Evolutionary conservation across 805 yeast species (phyloP).

Genomic region (Ogataea methylovora): DNA sequence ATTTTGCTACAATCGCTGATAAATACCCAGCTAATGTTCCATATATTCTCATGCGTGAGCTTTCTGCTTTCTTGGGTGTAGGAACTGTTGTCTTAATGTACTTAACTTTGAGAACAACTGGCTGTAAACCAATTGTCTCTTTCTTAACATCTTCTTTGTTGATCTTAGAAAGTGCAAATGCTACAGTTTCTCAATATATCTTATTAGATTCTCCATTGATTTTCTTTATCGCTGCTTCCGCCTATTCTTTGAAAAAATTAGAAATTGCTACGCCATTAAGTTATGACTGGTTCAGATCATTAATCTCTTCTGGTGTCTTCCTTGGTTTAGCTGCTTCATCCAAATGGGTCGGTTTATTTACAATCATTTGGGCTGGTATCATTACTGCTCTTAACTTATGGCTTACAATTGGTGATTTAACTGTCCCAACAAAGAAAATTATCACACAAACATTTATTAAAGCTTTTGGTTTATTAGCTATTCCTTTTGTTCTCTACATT

Average conservation of each 20-base stretch:
- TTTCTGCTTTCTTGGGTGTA: slow-evolving; percentile 63
- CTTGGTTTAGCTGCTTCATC: slow-evolving; percentile 68
- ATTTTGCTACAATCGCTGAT: slow-evolving; percentile 60
- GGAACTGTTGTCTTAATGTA: slow-evolving; percentile 60
- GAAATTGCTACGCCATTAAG: slow-evolving; percentile 60
- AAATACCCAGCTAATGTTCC: slow-evolving; percentile 53
- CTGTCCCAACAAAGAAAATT: slow-evolving; percentile 36
- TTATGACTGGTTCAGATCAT: slow-evolving; percentile 47
- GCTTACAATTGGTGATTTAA: slow-evolving; percentile 67
- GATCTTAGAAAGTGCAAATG: slow-evolving; percentile 58
- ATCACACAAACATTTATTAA: slow-evolving; percentile 42
- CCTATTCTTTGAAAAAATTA: slow-evolving; percentile 56
- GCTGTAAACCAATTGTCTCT: slow-evolving; percentile 59
- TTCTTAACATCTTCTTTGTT: slow-evolving; percentile 48
- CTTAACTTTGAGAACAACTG: slow-evolving; percentile 63
- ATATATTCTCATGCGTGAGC: slow-evolving; percentile 59
- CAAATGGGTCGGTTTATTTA: slow-evolving; percentile 82
- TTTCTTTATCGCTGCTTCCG: slow-evolving; percentile 68
- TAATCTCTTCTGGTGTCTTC: slow-evolving; percentile 59
- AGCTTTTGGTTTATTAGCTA: slow-evolving; percentile 44
- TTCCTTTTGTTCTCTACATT: slow-evolving; percentile 52
- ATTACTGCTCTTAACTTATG: slow-evolving; percentile 56
- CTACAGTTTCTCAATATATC: slow-evolving; percentile 69
- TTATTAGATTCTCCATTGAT: slow-evolving; percentile 69
- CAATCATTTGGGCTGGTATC: slow-evolving; percentile 70